Percentiles rank a stretch among this genome's conserved stretches.
These are phyloP conservation scores for Eruca vesicaria DNA, from an alignment of 441 rosid genomes.

Conservation along the genomic window DNA sequence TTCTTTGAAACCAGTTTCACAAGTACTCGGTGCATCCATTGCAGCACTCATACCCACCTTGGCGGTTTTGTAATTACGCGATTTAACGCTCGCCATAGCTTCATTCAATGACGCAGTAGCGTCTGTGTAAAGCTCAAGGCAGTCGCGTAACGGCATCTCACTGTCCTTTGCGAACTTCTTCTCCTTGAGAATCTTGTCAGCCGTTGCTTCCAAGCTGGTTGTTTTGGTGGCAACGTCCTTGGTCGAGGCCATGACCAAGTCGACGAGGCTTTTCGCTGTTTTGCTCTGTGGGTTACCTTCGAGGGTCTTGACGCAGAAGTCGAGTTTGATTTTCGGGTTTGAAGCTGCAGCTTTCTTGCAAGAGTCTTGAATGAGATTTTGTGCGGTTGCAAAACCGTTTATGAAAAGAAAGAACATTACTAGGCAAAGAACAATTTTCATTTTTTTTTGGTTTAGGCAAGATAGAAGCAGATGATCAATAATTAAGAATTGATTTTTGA, in stretches of 20 bases:
- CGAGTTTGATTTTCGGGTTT: conserved; percentile 36
- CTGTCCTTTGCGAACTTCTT: conserved; percentile 1
- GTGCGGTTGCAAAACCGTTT: conserved; percentile 1
- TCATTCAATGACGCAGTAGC: conserved; percentile 26
- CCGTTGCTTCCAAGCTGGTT: conserved; percentile 22
- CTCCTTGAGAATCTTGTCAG: conserved; percentile 23
- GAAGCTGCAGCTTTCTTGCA: conserved; percentile 42
- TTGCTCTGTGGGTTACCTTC: conserved; percentile 31
- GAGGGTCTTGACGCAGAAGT: conserved; percentile 38
- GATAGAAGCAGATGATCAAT: not conserved
- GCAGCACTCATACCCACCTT: conserved; percentile 39
- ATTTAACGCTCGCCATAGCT: conserved; percentile 20
- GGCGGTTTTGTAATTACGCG: conserved; percentile 36
- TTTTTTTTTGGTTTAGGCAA: not conserved
- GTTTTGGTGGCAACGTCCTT: conserved; percentile 31
- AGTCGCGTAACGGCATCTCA: conserved; percentile 34
- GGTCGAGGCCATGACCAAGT: conserved; percentile 31
- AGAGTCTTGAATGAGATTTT: conserved; percentile 20
- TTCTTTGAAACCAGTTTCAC: conserved; percentile 52
- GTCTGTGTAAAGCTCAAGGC: conserved; percentile 42
- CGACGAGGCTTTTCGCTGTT: conserved; percentile 26
- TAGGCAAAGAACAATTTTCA: conserved; percentile 8
- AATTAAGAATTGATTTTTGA: not conserved
- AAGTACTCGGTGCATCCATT: conserved; percentile 40
- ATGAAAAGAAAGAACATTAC: conserved; percentile 18